A percentile compares a stretch with the other conserved stretches of the same genome.
These are phyloP conservation scores for Fusarium lateritium DNA, from an alignment of 2,329 filamentous ascomycete genomes.

Conservation along the genomic window DNA sequence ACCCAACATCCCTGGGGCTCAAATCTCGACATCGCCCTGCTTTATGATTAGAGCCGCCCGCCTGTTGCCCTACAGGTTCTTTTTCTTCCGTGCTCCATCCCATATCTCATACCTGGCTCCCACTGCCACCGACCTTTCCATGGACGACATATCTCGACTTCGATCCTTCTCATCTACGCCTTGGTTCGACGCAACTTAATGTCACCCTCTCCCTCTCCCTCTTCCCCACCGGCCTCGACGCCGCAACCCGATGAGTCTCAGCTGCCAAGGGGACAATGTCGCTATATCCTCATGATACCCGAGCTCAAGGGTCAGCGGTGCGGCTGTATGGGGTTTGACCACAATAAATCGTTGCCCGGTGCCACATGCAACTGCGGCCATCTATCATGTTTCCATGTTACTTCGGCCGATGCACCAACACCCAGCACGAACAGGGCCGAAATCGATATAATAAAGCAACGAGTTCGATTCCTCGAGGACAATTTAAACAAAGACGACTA, in stretches of 20 bases:
- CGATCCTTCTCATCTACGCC: slow-evolving; percentile 42
- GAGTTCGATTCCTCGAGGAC: slow-evolving; percentile 55
- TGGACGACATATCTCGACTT: slow-evolving; percentile 45
- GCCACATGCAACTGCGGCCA: slow-evolving; percentile 72
- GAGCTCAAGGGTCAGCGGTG: slow-evolving; percentile 72
- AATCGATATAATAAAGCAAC: slow-evolving; percentile 49
- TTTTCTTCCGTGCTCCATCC: slow-evolving; percentile 34
- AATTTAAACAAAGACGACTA: slow-evolving; percentile 50
- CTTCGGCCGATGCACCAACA: slow-evolving; percentile 64
- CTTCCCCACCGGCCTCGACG: slow-evolving; percentile 46
- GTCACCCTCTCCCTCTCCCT: slow-evolving; percentile 47
- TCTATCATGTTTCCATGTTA: slow-evolving; percentile 71
- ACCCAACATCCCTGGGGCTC: slow-evolving; percentile 48
- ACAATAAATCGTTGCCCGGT: slow-evolving; percentile 67
- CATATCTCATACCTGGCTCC: slow-evolving; percentile 41
- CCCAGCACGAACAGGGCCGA: slow-evolving; percentile 63
- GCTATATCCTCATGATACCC: slow-evolving; percentile 70
- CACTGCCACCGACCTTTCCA: slow-evolving; percentile 45
- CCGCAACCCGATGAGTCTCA: slow-evolving; percentile 59
- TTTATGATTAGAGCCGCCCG: slow-evolving; percentile 51
- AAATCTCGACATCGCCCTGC: slow-evolving; percentile 52
- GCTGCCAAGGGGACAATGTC: slow-evolving; percentile 71
- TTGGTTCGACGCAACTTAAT: slow-evolving; percentile 49
- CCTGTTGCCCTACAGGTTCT: slow-evolving; percentile 32
- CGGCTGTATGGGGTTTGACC: slow-evolving; percentile 70